phyloP scores from a whole-genome alignment of 192 early-diverging fungal genomes.

The Coemansia sp. region DNA sequence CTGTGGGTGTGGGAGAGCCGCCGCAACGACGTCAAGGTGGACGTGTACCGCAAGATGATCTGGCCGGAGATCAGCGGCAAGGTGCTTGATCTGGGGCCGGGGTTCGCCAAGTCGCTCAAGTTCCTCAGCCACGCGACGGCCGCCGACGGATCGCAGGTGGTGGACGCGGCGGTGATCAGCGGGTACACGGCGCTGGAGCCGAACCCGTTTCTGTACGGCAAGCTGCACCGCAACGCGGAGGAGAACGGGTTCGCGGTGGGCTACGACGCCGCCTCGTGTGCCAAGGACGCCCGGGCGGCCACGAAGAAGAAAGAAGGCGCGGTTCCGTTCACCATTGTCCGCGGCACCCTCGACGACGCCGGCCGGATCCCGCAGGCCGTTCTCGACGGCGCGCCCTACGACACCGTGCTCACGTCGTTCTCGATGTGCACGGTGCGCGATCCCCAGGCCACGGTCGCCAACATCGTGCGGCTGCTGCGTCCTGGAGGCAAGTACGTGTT shows the following conservation, averaged over 20 bases:
- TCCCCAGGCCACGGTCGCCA: conserved; percentile 19
- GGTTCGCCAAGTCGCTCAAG: conserved; percentile 35
- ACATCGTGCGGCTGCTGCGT: conserved; percentile 30
- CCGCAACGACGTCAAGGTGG: conserved; percentile 37
- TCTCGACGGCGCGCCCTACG: conserved; percentile 37
- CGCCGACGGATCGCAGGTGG: conserved; percentile 21
- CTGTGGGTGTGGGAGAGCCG: conserved; percentile 36
- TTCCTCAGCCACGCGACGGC: conserved; percentile 32
- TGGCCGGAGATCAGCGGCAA: conserved; percentile 49
- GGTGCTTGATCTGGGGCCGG: conserved; percentile 47
- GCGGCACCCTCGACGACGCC: conserved; percentile 32
- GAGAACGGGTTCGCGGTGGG: conserved; percentile 34
- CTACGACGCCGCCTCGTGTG: conserved; percentile 28
- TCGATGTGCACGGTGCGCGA: conserved; percentile 35
- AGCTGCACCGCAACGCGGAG: conserved; percentile 34
- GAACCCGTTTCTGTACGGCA: conserved; percentile 38
- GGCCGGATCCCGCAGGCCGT: conserved; percentile 34
- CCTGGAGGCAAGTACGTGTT: conserved; percentile 39
- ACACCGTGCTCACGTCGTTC: conserved; percentile 49
- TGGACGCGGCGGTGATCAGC: conserved; percentile 24
- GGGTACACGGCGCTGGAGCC: conserved; percentile 51
- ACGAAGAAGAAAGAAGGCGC: not conserved
- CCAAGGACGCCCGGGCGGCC: conserved; percentile 2
- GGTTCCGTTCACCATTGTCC: conserved; percentile 41
- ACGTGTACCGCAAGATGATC: conserved; percentile 34